Base-by-base conservation (phyloP, 2,329 filamentous ascomycete species). In the Exophiala viscosa region DNA sequence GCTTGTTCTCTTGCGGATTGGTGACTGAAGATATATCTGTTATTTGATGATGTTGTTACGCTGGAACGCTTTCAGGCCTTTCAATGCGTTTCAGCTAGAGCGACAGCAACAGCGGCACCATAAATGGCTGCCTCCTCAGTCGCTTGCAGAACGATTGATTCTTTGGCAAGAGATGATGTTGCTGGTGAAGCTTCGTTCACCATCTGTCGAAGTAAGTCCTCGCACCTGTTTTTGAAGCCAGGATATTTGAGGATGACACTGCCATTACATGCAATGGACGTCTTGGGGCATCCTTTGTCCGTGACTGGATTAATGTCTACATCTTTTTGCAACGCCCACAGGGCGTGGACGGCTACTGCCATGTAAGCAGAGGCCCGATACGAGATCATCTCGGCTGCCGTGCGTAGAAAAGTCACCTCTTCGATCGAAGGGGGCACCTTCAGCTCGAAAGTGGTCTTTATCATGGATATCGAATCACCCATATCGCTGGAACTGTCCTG, bases 301-400 rank as follows among this genome's bases (percentile, higher is more conserved):
- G 57, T 53, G 15, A 52, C 34, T 7, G 57, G 45, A 8, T 67
- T 61, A 47, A 64, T 73, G 59, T 83, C 79, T 7, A 71, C 70
- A 13, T 74, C 70, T 35, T 75, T 78, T 50, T 78, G 74, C 11
- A 85, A 67, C 10, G 69, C 71, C 78, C 82, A 85, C 34, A 86
- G 72, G 28, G 81, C 80, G 63, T 85, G 81, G 23, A 85, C 79
- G 2, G 80, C 80, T 1, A 79, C 79, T 1, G 83, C 80, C n/a
- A 85, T 73, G 60, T 83, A 84, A 1, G 77, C 81, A 2, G 82
- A 78, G 5, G 83, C 82, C 50, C 83, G 78, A 46, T 72, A 75
- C 1, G 81, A 81, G 31, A 85, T 79, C 2, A 76, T 70, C 42
- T 75, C 70, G 23, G 75, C 75, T 34, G 82, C 65, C 5, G 75